Base-by-base conservation (phyloP, 202 grass and related monocot species). In the Setaria viridis region DNA sequence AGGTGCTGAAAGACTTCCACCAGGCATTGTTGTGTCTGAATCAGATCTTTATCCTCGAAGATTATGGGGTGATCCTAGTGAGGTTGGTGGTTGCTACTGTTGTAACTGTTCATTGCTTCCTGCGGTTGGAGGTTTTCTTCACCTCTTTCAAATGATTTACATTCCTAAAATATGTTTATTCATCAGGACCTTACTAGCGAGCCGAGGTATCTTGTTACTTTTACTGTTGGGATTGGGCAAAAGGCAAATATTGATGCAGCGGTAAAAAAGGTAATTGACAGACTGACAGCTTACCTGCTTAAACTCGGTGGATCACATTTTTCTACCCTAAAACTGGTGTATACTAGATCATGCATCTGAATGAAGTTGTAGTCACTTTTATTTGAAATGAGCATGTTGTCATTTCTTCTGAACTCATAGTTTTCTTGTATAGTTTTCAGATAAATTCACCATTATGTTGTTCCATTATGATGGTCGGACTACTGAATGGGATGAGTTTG, bases 401-500 rank as follows among this genome's bases (percentile, higher is more conserved):
- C 68, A 17, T 85, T 72, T 62, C 13, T 77, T 73, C 75, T 41
- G 65, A 78, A 55, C 80, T 86, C 25, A 74, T 67, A 43, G 76
- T 13, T 84, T 82, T 90, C 13, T 86, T 70, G 17, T 92, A 72
- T 80, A 98, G 96, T 98, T 98, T 80, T 98, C 96, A 78, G 93
- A 94, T 69, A 94, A 98, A 54, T 98, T 98, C 78, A 95, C 96
- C 43, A 95, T 98, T 68, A 85, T 98, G 74, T 72, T 98, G 60
- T 98, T 98, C 84, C 93, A 98, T 89, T 98, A 98, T 67, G 96
- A 98, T 88, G 96, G 96, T 12, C 84, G 86, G 3, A 82, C 92
- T 81, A 91, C 91, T 78, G 93, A 98, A 85, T 98, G 96, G 96
- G 96, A 95, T 82, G 93, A 98, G 77, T 94, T 94, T 91, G 96